Conservation (phyloP, 164 flowering plant genomes). For the Annona squamosa region DNA sequence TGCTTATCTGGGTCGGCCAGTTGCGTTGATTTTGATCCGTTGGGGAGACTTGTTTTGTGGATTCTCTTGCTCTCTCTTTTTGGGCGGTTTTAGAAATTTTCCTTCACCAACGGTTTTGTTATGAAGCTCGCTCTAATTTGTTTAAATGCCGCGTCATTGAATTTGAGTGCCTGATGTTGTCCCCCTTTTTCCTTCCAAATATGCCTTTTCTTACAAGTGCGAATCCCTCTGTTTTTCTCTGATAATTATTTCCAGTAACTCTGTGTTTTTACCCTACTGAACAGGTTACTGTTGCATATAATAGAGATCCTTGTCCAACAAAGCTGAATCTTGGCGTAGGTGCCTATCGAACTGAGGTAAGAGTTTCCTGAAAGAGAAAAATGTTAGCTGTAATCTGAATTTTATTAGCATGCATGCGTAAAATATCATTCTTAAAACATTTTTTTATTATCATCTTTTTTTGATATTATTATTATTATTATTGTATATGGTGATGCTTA, state of each 20-base stretch:
- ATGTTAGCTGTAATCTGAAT: background rate
- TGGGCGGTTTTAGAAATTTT: no score
- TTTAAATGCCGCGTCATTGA: no score
- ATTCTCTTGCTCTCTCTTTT: no score
- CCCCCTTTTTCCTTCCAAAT: no score
- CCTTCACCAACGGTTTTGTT: no score
- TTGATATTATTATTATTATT: background rate
- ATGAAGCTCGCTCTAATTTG: no score
- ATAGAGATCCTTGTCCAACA: conserved; percentile 84
- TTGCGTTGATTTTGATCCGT: no score
- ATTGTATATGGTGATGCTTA: background rate
- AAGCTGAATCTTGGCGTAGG: conserved; percentile 98
- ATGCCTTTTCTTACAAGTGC: no score
- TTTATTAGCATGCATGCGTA: background rate
- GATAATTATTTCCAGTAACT: background rate
- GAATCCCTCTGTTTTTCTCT: no score
- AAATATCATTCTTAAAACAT: background rate
- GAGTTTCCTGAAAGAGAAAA: conserved; percentile 1
- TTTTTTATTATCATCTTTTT: background rate
- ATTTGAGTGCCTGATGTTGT: no score
- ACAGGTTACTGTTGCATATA: conserved; percentile 95
- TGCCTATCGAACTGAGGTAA: conserved; percentile 95
- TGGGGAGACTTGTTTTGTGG: no score
- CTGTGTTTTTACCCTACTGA: background rate
- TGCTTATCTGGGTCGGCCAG: no score